Percentiles rank a stretch among this genome's conserved stretches.
phyloP scores from a whole-genome alignment of 2,329 filamentous ascomycete species.

The Exophiala calicioides region DNA sequence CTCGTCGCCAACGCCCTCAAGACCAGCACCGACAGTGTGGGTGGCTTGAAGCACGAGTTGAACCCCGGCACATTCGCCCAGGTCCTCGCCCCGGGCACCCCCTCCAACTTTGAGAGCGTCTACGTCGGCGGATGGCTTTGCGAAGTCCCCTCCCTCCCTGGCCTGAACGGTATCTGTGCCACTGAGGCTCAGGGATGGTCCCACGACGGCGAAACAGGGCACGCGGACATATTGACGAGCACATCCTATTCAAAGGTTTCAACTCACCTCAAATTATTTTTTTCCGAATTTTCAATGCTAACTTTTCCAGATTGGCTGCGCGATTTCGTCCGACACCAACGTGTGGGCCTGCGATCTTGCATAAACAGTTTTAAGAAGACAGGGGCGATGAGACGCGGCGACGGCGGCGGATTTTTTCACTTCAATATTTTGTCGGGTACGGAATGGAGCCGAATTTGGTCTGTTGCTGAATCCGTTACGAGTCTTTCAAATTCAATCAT shows the following conservation, averaged over 20 bases:
- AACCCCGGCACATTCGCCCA: slow-evolving; percentile 32
- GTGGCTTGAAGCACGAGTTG: slow-evolving; percentile 27
- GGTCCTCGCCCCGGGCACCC: slow-evolving; percentile 29
- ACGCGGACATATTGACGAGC: slow-evolving; percentile 26
- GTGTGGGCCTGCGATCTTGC: slow-evolving; percentile 28
- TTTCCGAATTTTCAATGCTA: too few relatives aligned
- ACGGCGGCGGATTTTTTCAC: too few relatives aligned
- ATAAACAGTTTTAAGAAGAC: too few relatives aligned
- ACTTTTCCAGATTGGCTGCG: slow-evolving; percentile 22
- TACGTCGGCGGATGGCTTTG: slow-evolving; percentile 33
- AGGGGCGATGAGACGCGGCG: too few relatives aligned
- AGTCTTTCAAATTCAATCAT: too few relatives aligned
- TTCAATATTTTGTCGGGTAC: too few relatives aligned
- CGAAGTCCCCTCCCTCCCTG: slow-evolving; percentile 25
- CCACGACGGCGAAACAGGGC: slow-evolving; percentile 29
- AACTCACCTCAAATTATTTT: background rate
- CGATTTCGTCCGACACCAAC: slow-evolving; percentile 2
- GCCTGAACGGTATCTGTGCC: slow-evolving; percentile 28
- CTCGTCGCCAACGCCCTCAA: slow-evolving; percentile 30
- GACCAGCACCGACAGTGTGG: slow-evolving; percentile 25
- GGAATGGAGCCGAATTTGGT: too few relatives aligned
- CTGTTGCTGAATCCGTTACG: too few relatives aligned
- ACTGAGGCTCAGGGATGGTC: slow-evolving; percentile 26
- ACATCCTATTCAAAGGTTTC: slow-evolving; percentile 24
- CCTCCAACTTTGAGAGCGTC: slow-evolving; percentile 29